Conservation (phyloP, 2,329 filamentous ascomycete genomes). For the Corinectria fuckeliana region DNA sequence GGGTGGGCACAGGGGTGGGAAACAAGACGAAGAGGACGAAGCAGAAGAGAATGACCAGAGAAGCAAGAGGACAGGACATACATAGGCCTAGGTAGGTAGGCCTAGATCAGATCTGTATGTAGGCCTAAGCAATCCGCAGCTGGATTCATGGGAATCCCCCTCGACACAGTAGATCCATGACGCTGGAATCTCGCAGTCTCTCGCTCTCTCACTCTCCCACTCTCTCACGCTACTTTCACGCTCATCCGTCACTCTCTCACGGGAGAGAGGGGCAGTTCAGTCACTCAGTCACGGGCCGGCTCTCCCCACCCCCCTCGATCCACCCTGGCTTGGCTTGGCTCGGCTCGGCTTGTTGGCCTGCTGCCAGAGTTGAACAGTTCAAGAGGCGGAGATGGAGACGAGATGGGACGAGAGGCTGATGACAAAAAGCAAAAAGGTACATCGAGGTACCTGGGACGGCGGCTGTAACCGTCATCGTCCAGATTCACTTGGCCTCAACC, state of each 20-base stretch:
- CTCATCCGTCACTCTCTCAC: not conserved
- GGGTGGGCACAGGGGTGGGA: not conserved
- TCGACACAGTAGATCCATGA: not conserved
- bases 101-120: no score
- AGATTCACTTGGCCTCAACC: not conserved
- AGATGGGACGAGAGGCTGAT: not conserved
- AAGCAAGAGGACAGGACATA: not conserved
- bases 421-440: constrained; percentile 5
- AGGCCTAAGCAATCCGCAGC: not conserved
- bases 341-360: not conserved
- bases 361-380: no score
- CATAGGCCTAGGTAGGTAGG: no score
- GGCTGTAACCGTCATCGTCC: no score
- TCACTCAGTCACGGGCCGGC: not conserved
- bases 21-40: not conserved
- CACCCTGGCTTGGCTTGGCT: not conserved
- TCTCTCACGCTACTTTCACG: not conserved
- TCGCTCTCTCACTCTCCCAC: not conserved
- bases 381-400: no score
- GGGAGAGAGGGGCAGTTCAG: not conserved
- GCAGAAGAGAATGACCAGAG: not conserved
- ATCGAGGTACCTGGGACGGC: constrained; percentile 15
- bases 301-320: not conserved
- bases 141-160: not conserved
- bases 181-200: not conserved